Evolutionary conservation across 331 rosid species (phyloP), one percentile per base, ranked within the genome.

Genomic region (Malus hybrid): DNA sequence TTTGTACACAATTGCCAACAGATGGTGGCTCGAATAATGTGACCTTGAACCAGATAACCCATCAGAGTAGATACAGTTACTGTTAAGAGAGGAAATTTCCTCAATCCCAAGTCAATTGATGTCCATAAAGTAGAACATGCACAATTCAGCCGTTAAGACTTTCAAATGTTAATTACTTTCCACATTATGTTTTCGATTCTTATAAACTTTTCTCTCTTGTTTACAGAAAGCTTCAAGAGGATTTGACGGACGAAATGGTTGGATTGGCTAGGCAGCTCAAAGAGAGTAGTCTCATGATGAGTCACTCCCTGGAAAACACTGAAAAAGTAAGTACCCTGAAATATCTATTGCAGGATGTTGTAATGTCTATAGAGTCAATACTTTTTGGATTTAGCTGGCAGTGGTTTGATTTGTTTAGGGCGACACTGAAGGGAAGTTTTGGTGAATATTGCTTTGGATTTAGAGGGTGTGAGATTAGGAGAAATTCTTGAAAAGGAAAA

Each of bases 201-300:
- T 55, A 53, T 18, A 55, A 71, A 10, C 11, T 15, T 15, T 71
- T 12, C 4, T 72, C 72, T 48, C 39, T 39, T 33, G 74, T 39
- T 2, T 6, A 34, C 77, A 93, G 99, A 80, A 89, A 72, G 85
- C 96, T 94, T 82, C 97, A 94, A 82, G 99, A 94, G 42, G 97
- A 87, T 86, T 86, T 94, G 89, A 92, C 99, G 0, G 97, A 89
- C 73, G 97, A 94, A 88, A 92, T 94, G 97, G 97, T 94, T 79
- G 92, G 82, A 75, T 78, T 94, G 86, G 99, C 99, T 3, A 86
- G 80, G 84, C 95, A 92, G 78, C 97, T 94, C 69, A 90, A 94
- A 86, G 99, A 94, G 85, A 89, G 91, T 79, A 92, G 97, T 86
- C 87, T 94, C 46, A 7, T 87, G 82, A 90, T 92, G 95, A 89